These are phyloP conservation scores for Penicillium ucsense DNA, from an alignment of 495 filamentous ascomycete species.

Conservation along the genomic window DNA sequence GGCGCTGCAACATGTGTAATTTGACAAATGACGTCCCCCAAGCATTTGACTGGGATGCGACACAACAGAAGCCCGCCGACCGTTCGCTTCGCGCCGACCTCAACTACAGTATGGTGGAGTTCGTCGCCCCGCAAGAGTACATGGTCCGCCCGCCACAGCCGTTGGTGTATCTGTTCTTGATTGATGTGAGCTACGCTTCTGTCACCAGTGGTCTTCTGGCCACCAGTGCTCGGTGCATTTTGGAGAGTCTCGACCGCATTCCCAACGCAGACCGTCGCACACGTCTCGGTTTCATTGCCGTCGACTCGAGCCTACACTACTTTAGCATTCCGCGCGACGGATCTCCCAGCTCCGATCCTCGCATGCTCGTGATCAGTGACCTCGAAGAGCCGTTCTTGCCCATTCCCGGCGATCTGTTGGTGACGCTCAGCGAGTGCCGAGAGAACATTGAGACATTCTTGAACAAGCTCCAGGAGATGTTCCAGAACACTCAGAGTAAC, in stretches of 20 bases:
- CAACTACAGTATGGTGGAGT: constrained; percentile 91
- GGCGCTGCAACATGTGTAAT: constrained; percentile 99
- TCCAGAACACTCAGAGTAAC: constrained; percentile 80
- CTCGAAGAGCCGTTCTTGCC: constrained; percentile 95
- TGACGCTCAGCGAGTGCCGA: constrained; percentile 81
- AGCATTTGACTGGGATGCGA: constrained; percentile 95
- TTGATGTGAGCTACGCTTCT: constrained; percentile 90
- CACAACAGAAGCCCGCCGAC: constrained; percentile 80
- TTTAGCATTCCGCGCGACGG: constrained; percentile 86
- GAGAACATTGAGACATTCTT: constrained; percentile 87
- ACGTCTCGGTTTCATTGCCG: constrained; percentile 86
- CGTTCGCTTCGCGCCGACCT: constrained; percentile 82
- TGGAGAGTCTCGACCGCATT: constrained; percentile 92
- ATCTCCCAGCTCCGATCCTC: constrained; percentile 69
- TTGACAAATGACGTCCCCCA: constrained; percentile 97
- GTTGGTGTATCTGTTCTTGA: constrained; percentile 93
- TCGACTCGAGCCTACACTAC: constrained; percentile 92
- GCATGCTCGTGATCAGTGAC: constrained; percentile 92
- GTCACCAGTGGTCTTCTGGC: constrained; percentile 91
- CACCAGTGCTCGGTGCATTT: constrained; percentile 84
- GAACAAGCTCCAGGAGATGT: constrained; percentile 88
- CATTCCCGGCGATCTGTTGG: constrained; percentile 84
- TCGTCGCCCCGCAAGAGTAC: constrained; percentile 96
- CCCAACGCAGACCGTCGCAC: constrained; percentile 93
- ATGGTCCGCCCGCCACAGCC: constrained; percentile 98